Conservation (phyloP, 139 green algal genomes). For the Tetradesmus obliquus region DNA sequence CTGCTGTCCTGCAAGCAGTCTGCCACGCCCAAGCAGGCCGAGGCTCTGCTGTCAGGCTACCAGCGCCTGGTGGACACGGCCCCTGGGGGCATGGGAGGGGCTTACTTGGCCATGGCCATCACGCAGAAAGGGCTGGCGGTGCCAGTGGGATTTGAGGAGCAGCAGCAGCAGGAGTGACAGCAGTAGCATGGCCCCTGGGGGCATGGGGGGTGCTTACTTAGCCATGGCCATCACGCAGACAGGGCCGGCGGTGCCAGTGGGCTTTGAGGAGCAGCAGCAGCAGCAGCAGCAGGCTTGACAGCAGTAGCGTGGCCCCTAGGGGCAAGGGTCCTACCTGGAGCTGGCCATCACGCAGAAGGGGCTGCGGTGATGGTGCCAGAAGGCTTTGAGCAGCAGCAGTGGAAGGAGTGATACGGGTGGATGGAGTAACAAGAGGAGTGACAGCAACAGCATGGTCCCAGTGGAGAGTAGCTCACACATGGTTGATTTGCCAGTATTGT, state of each 20-base stretch:
- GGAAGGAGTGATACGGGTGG: too few relatives aligned
- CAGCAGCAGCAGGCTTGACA: not conserved
- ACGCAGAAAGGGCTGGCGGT: not conserved
- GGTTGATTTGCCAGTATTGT: too few relatives aligned
- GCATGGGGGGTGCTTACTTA: conserved; percentile 71
- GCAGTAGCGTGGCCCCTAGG: too few relatives aligned
- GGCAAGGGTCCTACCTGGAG: conserved; percentile 65
- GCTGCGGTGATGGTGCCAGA: conserved; percentile 17
- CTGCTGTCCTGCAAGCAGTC: too few relatives aligned
- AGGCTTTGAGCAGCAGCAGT: not conserved
- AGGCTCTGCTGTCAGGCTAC: conserved; percentile 51
- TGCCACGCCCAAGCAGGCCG: conserved; percentile 23
- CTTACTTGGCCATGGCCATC: conserved; percentile 63
- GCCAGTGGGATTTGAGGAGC: conserved; percentile 36
- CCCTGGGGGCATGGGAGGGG: conserved; percentile 61
- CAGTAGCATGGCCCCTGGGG: not conserved
- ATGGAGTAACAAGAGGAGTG: too few relatives aligned
- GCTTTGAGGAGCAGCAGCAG: conserved; percentile 13
- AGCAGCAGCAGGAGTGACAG: not conserved
- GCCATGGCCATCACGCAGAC: conserved; percentile 33
- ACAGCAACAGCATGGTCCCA: too few relatives aligned
- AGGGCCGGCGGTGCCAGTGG: conserved; percentile 20
- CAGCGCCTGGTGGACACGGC: conserved; percentile 49
- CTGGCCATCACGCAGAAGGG: conserved; percentile 20
- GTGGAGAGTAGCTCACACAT: too few relatives aligned